Evolutionary conservation across 83 land plant species (phyloP).

Genomic region (Picea abies): DNA sequence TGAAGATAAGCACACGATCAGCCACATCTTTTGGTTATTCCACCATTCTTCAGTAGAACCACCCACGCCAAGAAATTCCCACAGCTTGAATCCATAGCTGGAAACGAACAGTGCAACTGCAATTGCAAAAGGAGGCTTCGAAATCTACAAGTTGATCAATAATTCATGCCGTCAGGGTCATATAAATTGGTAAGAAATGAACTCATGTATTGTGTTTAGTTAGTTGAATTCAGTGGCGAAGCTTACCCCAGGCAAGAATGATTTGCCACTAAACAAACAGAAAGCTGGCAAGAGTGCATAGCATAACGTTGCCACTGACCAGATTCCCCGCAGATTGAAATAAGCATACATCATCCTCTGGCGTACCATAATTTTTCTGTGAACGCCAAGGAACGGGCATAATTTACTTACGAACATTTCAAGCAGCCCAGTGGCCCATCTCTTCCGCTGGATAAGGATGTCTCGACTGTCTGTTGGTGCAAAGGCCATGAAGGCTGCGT

Average conservation of each 20-base stretch:
- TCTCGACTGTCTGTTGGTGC: conserved; percentile 12
- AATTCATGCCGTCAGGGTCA: no score
- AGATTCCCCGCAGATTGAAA: conserved; percentile 23
- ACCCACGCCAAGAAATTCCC: no score
- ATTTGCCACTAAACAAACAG: no score
- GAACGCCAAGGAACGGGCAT: conserved; percentile 22
- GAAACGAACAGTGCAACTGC: no score
- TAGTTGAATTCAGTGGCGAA: no score
- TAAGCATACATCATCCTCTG: conserved; percentile 29
- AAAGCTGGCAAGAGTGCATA: conserved; percentile 9
- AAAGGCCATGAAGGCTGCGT: conserved; percentile 36
- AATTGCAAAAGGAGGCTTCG: no score
- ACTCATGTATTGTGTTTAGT: no score
- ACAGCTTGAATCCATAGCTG: no score
- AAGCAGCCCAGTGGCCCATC: conserved; percentile 24
- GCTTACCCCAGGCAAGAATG: no score
- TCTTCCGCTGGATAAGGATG: conserved; percentile 14
- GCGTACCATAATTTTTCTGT: background rate
- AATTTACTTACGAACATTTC: conserved; percentile 32
- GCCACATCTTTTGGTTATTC: background rate
- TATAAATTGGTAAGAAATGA: no score
- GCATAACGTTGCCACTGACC: conserved; percentile 18
- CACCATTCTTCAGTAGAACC: no score
- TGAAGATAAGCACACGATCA: background rate
- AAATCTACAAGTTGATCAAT: no score